A percentile compares a stretch with the other conserved stretches of the same genome.
Conservation (phyloP, 2,329 filamentous ascomycete species). For the Paecilomyces dactylethromorphus region DNA sequence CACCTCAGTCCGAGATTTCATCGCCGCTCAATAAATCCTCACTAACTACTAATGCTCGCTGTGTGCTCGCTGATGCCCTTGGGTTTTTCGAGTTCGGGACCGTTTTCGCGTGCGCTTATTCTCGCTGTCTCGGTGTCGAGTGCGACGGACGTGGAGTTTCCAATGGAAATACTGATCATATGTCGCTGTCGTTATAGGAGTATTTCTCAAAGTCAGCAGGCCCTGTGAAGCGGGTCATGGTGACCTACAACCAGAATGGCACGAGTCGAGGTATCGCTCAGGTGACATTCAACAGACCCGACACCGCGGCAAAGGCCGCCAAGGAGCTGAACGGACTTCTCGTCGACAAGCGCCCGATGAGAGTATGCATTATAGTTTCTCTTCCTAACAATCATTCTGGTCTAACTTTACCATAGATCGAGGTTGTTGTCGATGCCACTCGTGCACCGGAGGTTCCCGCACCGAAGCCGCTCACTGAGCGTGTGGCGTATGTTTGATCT, state of each 20-base stretch:
- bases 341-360: slow-evolving; percentile 85
- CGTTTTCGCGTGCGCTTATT: slow-evolving; percentile 16
- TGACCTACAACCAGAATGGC: slow-evolving; percentile 89
- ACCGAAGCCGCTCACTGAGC: slow-evolving; percentile 74
- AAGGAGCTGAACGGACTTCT: slow-evolving; percentile 79
- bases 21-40: background rate
- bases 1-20: background rate
- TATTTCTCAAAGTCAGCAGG: slow-evolving; percentile 88
- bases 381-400: slow-evolving; percentile 9
- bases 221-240: slow-evolving; percentile 80
- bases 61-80: slow-evolving; percentile 55
- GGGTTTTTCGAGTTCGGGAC: slow-evolving; percentile 15
- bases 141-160: slow-evolving; percentile 13
- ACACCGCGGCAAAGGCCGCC: slow-evolving; percentile 78
- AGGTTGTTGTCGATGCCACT: slow-evolving; percentile 77
- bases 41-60: slow-evolving; percentile 40
- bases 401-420: slow-evolving; percentile 54
- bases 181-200: slow-evolving; percentile 64
- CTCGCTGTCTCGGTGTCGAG: slow-evolving; percentile 19
- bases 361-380: slow-evolving; percentile 50
- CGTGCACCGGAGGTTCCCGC: slow-evolving; percentile 61
- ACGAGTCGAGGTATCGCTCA: slow-evolving; percentile 88
- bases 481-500: slow-evolving; percentile 59
- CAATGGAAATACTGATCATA: slow-evolving; percentile 39
- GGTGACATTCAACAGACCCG: slow-evolving; percentile 74